Base-by-base conservation (phyloP, 2,329 filamentous ascomycete genomes). In the Stemphylium lycopersici region DNA sequence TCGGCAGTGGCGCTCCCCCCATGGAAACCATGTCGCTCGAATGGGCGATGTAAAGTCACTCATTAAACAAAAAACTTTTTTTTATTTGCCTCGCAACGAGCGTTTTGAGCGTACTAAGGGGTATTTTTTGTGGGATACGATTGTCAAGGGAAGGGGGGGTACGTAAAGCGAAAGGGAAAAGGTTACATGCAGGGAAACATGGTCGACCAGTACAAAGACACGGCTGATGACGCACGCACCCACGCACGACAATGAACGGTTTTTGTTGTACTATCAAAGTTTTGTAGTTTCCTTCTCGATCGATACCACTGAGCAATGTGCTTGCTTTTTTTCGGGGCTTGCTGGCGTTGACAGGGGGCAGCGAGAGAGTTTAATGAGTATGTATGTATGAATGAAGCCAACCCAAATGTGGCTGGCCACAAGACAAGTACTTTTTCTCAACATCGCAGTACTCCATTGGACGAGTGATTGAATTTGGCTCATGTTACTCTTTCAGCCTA, bases 121-220 rank as follows among this genome's bases (percentile, higher is more conserved):
- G 26, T 31, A n/a, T 18, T 34, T 22, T 22, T 44, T 34, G 16
- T 20, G 22, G 37, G 32, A 32, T 56, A 42, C 16, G 32, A 36
- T 20, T 8, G 26, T 6, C 10, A 11, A 3, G 26, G 20, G 31
- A 43, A 4, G 20, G 20, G 20, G 20, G 20, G 20, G 20, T 3
- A 20, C n/a, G 40, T 38, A 53, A 56, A 32, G 52, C 33, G 45
- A 56, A 6, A 26, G 24, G 34, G 44, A 55, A 59, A 55, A 52
- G 59, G 55, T 59, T 45, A 51, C 59, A 48, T 32, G 48, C 41
- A 24, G 15, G 42, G 42, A 15, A 36, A 40, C 51, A 48, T 54
- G 45, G 45, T 42, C 39, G 54, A 59, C 60, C 58, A 48, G 62
- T 54, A 63, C 52, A 63, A 50, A 55, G 62, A 62, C 15, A 65